Evolutionary conservation across 345 rosid species (phyloP), one percentile per base, ranked within the genome.

Genomic region (Anacardium occidentale): DNA sequence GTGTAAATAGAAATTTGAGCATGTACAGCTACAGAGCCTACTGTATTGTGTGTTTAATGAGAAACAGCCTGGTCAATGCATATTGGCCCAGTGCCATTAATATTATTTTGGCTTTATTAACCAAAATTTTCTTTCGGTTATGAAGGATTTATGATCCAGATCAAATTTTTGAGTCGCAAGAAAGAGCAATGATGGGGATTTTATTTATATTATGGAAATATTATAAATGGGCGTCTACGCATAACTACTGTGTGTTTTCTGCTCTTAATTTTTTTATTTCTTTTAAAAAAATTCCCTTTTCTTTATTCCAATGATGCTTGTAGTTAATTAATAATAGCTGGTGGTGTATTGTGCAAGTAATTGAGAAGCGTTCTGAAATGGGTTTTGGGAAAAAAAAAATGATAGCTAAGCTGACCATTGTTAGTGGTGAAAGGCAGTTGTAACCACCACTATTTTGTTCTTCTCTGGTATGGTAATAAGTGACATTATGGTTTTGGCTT

Each of bases 321-420:
- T 14, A 60, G 62, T 73, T 60, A 70, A 64, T 64, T 62, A 37
- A 78, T 15, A 65, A 22, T 66, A 10, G 65, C 25, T 51, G 60
- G 3, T 65, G 20, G 22, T 56, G 57, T 45, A 44, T 50, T 42
- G 42, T 66, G 44, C 9, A 72, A 63, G 62, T 37, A 64, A 64
- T 68, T 62, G 76, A 61, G 66, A 68, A 52, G 42, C 55, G 32
- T 71, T 75, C 68, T 58, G 74, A 52, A n/a, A 75, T 79, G 82
- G 75, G 77, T 55, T 75, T 77, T 58, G 71, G 77, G 75, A 58
- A 79, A 78, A 58, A 79, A 78, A 57, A 58, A 72, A 74, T 75
- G 64, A 66, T 83, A 70, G 76, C 75, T 22, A 71, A 45, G 62
- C 80, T 82, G 74, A 77, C 70, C 64, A 73, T 58, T 63, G 64